These are phyloP conservation scores for Mesembryanthemum crystallinum DNA, from an alignment of 148 eudicot genomes.

Conservation along the genomic window DNA sequence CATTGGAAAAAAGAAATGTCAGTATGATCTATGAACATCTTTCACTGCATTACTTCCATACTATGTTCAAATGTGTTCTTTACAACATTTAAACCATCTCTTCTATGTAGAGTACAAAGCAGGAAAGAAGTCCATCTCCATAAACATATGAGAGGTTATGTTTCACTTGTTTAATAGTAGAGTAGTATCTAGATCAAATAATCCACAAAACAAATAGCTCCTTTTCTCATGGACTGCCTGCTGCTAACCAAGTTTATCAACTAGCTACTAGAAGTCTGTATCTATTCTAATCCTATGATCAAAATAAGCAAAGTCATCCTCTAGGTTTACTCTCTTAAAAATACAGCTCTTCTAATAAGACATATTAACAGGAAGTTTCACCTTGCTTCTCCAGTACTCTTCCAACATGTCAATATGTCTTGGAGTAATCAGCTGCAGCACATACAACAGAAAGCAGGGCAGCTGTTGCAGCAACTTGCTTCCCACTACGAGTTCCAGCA, in stretches of 20 bases:
- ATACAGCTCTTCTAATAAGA: not conserved
- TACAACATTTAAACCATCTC: not conserved
- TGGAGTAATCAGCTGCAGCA: constrained; percentile 58
- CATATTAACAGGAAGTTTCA: not conserved
- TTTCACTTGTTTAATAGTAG: not conserved
- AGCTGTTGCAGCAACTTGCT: constrained; percentile 67
- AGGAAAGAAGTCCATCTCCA: not conserved
- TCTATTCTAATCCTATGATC: too few species aligned
- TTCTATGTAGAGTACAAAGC: not conserved
- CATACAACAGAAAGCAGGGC: constrained; percentile 56
- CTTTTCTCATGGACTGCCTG: too few species aligned
- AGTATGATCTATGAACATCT: not conserved
- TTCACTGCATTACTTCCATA: not conserved
- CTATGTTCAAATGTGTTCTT: not conserved
- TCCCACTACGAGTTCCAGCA: constrained; percentile 62
- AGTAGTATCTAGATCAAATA: not conserved
- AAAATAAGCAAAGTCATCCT: not conserved
- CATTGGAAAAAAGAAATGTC: not conserved
- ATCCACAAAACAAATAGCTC: not conserved
- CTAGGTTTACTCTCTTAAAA: not conserved
- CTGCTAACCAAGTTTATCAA: not conserved
- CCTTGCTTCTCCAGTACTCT: constrained; percentile 6
- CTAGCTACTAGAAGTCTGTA: not conserved
- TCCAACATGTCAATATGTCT: constrained; percentile 31
- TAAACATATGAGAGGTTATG: not conserved